Percentiles rank a stretch among this genome's conserved stretches.
phyloP scores from a whole-genome alignment of 2,329 filamentous ascomycete species.

The Rutstroemia sp. region DNA sequence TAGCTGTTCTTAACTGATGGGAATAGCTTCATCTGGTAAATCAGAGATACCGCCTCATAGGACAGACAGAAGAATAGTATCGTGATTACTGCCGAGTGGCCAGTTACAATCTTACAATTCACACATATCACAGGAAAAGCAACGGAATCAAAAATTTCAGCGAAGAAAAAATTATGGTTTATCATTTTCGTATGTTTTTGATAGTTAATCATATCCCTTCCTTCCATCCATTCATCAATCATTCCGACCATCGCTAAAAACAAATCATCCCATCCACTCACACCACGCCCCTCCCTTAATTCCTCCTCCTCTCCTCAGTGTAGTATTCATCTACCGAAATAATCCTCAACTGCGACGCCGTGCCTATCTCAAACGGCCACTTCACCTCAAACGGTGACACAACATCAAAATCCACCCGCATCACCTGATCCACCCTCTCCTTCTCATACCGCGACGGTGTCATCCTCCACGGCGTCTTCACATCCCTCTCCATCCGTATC shows the following conservation, averaged over 20 bases:
- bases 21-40: background rate
- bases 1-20: no score
- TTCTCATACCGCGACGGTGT: background rate
- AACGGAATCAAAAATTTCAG: background rate
- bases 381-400: slow-evolving; percentile 1
- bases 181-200: background rate
- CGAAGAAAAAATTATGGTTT: background rate
- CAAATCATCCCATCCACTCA: background rate
- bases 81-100: background rate
- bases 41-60: background rate
- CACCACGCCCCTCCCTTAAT: background rate
- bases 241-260: background rate
- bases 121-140: background rate
- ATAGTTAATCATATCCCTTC: background rate
- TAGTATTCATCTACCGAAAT: background rate
- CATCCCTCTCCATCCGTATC: no score
- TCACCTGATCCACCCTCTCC: background rate
- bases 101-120: background rate
- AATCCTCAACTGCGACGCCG: slow-evolving; percentile 2
- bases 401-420: background rate
- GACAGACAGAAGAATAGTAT: background rate
- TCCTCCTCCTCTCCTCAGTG: background rate
- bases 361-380: background rate
- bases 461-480: background rate
- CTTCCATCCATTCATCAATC: background rate